Percentiles rank a stretch among this genome's conserved stretches.
Conservation (phyloP, 2,329 filamentous ascomycete genomes). For the Colletotrichum higginsianum region DNA sequence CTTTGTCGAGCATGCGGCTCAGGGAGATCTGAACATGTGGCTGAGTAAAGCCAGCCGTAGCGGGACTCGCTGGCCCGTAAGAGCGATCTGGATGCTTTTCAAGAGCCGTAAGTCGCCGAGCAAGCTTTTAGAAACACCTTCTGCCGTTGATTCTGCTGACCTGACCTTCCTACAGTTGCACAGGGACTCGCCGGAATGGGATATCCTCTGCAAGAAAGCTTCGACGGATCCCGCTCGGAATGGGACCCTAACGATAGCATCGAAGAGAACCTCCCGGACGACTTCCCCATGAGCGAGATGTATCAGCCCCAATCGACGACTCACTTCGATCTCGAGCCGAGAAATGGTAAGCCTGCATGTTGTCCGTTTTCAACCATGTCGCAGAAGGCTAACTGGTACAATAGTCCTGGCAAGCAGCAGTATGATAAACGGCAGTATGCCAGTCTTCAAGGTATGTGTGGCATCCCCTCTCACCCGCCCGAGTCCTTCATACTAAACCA, state of each 20-base stretch:
- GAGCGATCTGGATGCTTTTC: constrained; percentile 38
- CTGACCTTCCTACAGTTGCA: constrained; percentile 44
- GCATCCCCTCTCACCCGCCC: background rate
- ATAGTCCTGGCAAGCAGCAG: constrained; percentile 19
- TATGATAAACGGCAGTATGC: constrained; percentile 3
- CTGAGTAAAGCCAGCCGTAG: constrained; percentile 33
- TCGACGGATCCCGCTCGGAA: constrained; percentile 2
- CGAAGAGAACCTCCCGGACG: constrained; percentile 29
- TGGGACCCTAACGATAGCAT: constrained; percentile 29
- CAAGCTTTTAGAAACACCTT: background rate
- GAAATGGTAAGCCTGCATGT: constrained; percentile 47
- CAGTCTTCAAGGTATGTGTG: constrained; percentile 37
- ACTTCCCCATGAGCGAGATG: constrained; percentile 4
- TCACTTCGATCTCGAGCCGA: constrained; percentile 45
- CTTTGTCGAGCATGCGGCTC: constrained; percentile 48
- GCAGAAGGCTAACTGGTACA: background rate
- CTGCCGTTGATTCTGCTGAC: constrained; percentile 18
- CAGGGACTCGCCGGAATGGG: constrained; percentile 48
- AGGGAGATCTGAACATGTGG: constrained; percentile 44
- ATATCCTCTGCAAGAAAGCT: constrained; percentile 40
- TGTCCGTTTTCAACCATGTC: too few species aligned
- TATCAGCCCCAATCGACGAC: constrained; percentile 35
- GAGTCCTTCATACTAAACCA: constrained; percentile 1
- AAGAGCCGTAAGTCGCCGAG: constrained; percentile 25
- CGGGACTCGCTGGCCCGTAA: constrained; percentile 23